Evolutionary conservation across 805 yeast genomes (phyloP).

Genomic region (Clavispora carvajalis): DNA sequence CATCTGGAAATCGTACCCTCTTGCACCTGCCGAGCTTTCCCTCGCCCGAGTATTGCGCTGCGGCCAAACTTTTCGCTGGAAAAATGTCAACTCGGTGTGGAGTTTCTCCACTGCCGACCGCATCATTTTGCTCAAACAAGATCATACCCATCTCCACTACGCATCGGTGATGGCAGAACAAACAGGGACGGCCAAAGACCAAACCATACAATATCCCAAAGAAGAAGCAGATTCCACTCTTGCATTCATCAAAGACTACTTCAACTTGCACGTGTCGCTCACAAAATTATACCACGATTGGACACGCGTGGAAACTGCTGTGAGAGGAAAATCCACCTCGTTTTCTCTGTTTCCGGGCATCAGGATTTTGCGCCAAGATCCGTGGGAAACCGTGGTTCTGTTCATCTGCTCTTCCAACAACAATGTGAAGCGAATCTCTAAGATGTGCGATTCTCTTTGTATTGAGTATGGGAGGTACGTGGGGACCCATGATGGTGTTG

Average conservation of each 20-base stretch:
- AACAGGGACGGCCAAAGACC: neutral
- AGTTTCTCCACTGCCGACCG: slow-evolving; percentile 55
- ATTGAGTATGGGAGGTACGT: slow-evolving; percentile 60
- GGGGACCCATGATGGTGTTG: slow-evolving; percentile 45
- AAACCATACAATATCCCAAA: slow-evolving; percentile 1
- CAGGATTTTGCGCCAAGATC: slow-evolving; percentile 85
- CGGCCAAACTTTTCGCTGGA: slow-evolving; percentile 87
- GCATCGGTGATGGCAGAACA: slow-evolving; percentile 30
- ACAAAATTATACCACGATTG: slow-evolving; percentile 54
- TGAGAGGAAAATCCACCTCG: slow-evolving; percentile 31
- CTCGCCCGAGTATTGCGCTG: slow-evolving; percentile 66
- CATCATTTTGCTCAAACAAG: slow-evolving; percentile 64
- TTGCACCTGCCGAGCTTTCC: slow-evolving; percentile 42
- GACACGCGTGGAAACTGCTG: slow-evolving; percentile 49
- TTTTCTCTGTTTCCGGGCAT: slow-evolving; percentile 56
- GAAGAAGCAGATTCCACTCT: slow-evolving; percentile 25
- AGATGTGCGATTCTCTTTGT: slow-evolving; percentile 83
- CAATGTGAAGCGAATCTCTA: slow-evolving; percentile 87
- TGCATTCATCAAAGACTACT: slow-evolving; percentile 57
- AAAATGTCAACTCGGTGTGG: slow-evolving; percentile 57
- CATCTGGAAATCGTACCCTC: slow-evolving; percentile 12
- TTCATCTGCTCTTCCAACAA: slow-evolving; percentile 96
- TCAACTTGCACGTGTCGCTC: slow-evolving; percentile 58
- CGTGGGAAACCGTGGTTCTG: slow-evolving; percentile 90
- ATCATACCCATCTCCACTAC: slow-evolving; percentile 45